These are phyloP conservation scores for Cladophialophora carrionii DNA, from an alignment of 2,329 filamentous ascomycete genomes.

Conservation along the genomic window DNA sequence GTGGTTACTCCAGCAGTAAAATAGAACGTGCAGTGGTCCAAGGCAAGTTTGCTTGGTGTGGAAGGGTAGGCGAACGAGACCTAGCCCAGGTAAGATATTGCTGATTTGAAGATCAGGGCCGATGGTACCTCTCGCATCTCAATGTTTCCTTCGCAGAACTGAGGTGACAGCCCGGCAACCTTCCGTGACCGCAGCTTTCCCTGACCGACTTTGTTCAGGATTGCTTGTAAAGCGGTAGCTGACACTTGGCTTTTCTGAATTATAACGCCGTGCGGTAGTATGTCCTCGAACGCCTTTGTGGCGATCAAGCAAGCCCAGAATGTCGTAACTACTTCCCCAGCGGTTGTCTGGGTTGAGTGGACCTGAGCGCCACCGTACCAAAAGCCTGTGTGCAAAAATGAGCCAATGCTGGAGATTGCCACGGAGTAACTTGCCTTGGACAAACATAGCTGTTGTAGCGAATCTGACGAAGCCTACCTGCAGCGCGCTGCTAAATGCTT, in stretches of 20 bases:
- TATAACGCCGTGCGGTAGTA: conserved; percentile 76
- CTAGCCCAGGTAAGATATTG: conserved; percentile 49
- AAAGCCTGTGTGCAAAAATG: conserved; percentile 61
- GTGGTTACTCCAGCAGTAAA: conserved; percentile 74
- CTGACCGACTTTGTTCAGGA: conserved; percentile 45
- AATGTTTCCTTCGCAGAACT: conserved; percentile 66
- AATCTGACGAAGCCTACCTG: conserved; percentile 76
- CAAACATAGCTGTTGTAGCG: conserved; percentile 76
- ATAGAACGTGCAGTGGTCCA: conserved; percentile 66
- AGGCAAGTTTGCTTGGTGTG: conserved; percentile 62
- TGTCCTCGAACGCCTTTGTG: conserved; percentile 71
- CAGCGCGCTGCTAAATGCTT: conserved; percentile 68
- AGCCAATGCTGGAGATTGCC: conserved; percentile 4
- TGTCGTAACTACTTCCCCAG: conserved; percentile 75
- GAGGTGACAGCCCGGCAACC: conserved; percentile 42
- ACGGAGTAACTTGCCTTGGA: conserved; percentile 53
- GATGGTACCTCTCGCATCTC: conserved; percentile 67
- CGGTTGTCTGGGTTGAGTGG: conserved; percentile 57
- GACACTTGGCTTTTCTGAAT: conserved; percentile 79
- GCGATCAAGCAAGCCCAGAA: conserved; percentile 82
- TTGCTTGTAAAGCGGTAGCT: conserved; percentile 62
- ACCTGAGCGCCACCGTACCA: conserved; percentile 81
- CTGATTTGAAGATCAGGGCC: background rate
- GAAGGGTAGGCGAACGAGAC: conserved; percentile 82
- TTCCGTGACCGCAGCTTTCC: conserved; percentile 38